Percentiles rank a stretch among this genome's conserved stretches.
phyloP scores from a whole-genome alignment of 2,329 filamentous ascomycete genomes.

The Ciborinia camelliae region DNA sequence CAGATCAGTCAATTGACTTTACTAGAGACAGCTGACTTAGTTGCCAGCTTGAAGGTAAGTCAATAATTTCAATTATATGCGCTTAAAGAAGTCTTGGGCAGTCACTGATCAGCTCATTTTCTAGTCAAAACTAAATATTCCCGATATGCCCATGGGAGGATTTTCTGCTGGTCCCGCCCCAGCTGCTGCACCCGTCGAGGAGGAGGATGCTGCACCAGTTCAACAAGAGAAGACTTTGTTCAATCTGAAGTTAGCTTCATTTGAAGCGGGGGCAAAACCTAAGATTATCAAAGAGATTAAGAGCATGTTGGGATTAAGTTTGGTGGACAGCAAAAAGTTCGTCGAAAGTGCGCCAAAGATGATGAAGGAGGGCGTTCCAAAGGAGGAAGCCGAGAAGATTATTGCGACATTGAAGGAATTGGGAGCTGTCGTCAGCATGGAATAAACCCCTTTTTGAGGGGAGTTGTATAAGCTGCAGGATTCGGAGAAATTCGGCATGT shows the following conservation, averaged over 20 bases:
- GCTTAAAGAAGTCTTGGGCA: background rate
- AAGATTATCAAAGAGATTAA: constrained; percentile 99
- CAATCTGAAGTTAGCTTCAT: constrained; percentile 87
- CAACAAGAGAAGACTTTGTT: constrained; percentile 97
- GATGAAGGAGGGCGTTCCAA: constrained; percentile 98
- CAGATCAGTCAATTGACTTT: constrained; percentile 98
- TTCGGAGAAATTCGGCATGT: constrained; percentile 30
- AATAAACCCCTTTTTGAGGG: constrained; percentile 64
- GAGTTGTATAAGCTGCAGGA: constrained; percentile 28
- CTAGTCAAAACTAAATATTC: constrained; percentile 92
- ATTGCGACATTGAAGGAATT: constrained; percentile 90
- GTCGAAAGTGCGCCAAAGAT: constrained; percentile 96
- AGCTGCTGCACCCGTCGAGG: constrained; percentile 63
- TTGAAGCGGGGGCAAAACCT: constrained; percentile 85
- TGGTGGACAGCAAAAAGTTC: constrained; percentile 99
- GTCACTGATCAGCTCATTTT: constrained; percentile 25
- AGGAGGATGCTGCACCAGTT: constrained; percentile 83
- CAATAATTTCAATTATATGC: background rate
- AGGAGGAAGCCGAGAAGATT: constrained; percentile 99
- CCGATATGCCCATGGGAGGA: constrained; percentile 90
- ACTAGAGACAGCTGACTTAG: constrained; percentile 93
- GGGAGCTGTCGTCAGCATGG: constrained; percentile 85
- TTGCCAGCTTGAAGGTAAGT: constrained; percentile 86
- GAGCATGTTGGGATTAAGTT: constrained; percentile 84
- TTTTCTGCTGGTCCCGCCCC: constrained; percentile 67